A percentile compares a stretch with the other conserved stretches of the same genome.
Evolutionary conservation across 1,139 yeast genomes (phyloP).

Genomic region (Yamadazyma songkhlaensis): DNA sequence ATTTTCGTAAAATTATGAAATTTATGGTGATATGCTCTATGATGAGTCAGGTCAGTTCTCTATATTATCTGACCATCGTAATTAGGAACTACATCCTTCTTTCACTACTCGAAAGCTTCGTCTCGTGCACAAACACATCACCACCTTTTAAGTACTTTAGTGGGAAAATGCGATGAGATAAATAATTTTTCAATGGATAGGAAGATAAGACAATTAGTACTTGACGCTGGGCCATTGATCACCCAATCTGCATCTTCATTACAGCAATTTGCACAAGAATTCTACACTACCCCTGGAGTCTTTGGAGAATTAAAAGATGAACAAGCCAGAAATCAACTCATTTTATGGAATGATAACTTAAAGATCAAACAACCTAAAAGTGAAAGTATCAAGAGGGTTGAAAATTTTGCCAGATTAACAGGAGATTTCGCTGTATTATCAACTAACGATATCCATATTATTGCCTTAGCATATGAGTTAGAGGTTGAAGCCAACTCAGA

Average conservation of each 20-base stretch:
- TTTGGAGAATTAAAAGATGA: constrained; percentile 84
- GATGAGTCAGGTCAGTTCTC: too few relatives aligned
- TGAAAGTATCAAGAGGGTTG: constrained; percentile 60
- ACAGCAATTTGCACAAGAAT: constrained; percentile 63
- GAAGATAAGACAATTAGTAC: constrained; percentile 55
- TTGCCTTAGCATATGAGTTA: constrained; percentile 87
- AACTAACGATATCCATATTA: constrained; percentile 84
- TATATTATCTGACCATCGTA: too few relatives aligned
- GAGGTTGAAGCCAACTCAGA: constrained; percentile 74
- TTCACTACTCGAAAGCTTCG: too few relatives aligned
- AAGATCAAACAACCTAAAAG: constrained; percentile 73
- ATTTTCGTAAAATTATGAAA: too few relatives aligned
- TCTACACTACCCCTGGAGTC: constrained; percentile 92
- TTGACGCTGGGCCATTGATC: constrained; percentile 94
- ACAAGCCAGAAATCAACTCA: constrained; percentile 71
- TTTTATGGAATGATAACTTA: constrained; percentile 70
- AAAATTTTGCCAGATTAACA: constrained; percentile 76
- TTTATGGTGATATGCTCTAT: too few relatives aligned
- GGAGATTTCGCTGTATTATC: constrained; percentile 91
- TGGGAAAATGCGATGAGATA: constrained; percentile 7
- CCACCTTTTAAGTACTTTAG: too few relatives aligned
- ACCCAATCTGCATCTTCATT: constrained; percentile 79
- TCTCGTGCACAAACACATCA: too few relatives aligned
- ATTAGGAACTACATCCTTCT: too few relatives aligned
- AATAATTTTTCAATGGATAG: constrained; percentile 7